Percentiles rank a stretch among this genome's conserved stretches.
Conservation (phyloP, 805 yeast genomes). For the Ogataea angusta region DNA sequence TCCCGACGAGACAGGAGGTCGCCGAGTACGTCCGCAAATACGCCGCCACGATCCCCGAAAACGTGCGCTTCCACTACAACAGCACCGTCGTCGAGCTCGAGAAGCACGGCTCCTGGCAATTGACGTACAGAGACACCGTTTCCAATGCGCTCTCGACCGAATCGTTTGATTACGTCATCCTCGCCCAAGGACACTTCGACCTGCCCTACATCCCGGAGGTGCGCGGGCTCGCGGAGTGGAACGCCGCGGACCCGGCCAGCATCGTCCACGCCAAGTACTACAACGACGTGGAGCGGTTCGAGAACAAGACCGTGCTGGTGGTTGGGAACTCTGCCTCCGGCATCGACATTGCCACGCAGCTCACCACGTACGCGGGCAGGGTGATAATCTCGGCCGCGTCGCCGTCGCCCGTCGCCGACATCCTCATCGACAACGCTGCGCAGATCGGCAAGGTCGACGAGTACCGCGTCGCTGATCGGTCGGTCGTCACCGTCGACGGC, state of each 20-base stretch:
- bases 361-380: slow-evolving; percentile 28
- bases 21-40: slow-evolving; percentile 58
- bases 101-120: slow-evolving; percentile 27
- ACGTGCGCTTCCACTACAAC: slow-evolving; percentile 36
- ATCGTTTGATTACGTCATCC: slow-evolving; percentile 36
- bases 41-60: slow-evolving; percentile 38
- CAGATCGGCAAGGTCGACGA: slow-evolving; percentile 25
- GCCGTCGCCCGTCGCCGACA: slow-evolving; percentile 30
- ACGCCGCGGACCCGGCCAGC: slow-evolving; percentile 27
- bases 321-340: slow-evolving; percentile 65
- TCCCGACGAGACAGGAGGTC: slow-evolving; percentile 62
- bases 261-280: slow-evolving; percentile 46
- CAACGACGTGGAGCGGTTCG: slow-evolving; percentile 32
- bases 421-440: slow-evolving; percentile 24
- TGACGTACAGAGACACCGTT: slow-evolving; percentile 13
- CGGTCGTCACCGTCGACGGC: slow-evolving; percentile 50
- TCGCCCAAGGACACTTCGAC: slow-evolving; percentile 49
- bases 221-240: slow-evolving; percentile 38
- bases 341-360: slow-evolving; percentile 47
- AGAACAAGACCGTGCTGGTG: slow-evolving; percentile 35
- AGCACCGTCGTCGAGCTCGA: slow-evolving; percentile 41
- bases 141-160: neutral
- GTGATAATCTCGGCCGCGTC: slow-evolving; percentile 31
- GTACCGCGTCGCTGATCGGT: slow-evolving; percentile 26
- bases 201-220: slow-evolving; percentile 44